phyloP scores from a whole-genome alignment of 179 eudicot genomes.

The Silene noctiflora region DNA sequence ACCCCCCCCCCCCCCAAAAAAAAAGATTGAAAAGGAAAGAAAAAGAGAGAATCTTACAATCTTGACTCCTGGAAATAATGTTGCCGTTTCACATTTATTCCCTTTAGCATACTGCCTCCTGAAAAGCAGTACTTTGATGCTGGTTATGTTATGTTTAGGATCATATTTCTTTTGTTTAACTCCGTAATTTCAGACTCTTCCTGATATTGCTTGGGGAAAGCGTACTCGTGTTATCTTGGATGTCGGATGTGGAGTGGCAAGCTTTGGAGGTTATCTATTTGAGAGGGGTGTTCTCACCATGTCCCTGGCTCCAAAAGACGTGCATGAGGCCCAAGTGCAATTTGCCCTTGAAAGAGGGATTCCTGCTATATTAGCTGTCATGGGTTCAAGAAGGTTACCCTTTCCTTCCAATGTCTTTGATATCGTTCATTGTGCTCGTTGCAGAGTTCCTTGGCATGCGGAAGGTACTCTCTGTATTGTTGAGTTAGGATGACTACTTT shows the following conservation, averaged over 20 bases:
- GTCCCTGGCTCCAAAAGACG: slow-evolving; percentile 48
- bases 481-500: not conserved
- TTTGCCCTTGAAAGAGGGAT: slow-evolving; percentile 48
- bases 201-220: slow-evolving; percentile 45
- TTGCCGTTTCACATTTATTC: not conserved
- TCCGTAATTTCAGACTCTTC: slow-evolving; percentile 27
- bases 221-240: slow-evolving; percentile 38
- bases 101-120: not conserved
- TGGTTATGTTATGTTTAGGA: not conserved
- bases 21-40: not conserved
- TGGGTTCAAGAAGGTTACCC: slow-evolving; percentile 43
- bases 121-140: not conserved
- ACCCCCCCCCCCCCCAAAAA: too few species aligned
- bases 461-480: slow-evolving; percentile 30
- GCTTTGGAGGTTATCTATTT: slow-evolving; percentile 47
- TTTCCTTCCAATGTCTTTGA: slow-evolving; percentile 43
- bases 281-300: slow-evolving; percentile 42
- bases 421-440: slow-evolving; percentile 44
- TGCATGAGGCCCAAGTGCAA: slow-evolving; percentile 50
- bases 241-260: slow-evolving; percentile 52
- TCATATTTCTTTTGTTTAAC: not conserved
- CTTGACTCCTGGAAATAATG: not conserved
- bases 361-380: slow-evolving; percentile 45
- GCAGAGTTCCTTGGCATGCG: slow-evolving; percentile 47
- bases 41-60: not conserved